Evolutionary conservation across 139 green algal genomes (phyloP), one percentile per base, ranked within the genome.

Genomic region (Chlorella vulgaris): DNA sequence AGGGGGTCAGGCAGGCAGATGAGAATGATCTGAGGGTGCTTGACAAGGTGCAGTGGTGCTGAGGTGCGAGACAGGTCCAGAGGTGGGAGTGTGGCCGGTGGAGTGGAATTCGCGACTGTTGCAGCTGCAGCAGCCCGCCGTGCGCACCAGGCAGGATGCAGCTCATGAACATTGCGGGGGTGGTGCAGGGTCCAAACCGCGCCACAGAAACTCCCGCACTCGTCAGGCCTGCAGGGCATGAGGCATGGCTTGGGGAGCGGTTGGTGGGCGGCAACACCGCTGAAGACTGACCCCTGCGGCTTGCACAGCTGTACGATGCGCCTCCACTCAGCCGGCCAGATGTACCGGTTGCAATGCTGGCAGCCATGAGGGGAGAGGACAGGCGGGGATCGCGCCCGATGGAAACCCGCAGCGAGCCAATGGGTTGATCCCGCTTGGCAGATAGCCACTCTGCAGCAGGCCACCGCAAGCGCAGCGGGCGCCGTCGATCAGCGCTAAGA

Each of bases 101-200:
- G 13, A 55, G 47, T 10, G 15, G 47, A 15, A 10, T 24, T 55
- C 47, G 47, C 13, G 61, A 31, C 38, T 7, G 39, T 8, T 2
- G 39, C 60, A 67, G 3, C 29, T 7, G 61, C 29, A 22, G 61
- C 2, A 67, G 60, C 60, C 4, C 2, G n/a, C 15, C 67, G 8
- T 29, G n/a, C 78, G 10, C 51, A 86, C 70, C 81, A n/a, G 60
- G 35, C 51, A 86, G 83, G 36, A 98, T 88, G 63, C 93, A 97
- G 83, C 86, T 91, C 86, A 97, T 97, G 89, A 98, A 99, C 93
- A 98, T 98, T 69, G 95, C 95, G 24, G 96, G 96, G 28, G 95
- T 99, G 68, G 96, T 98, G 51, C 94, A 90, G 21, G 97, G 85
- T 35, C 94, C 94, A 74, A 96, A 92, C 65, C 90, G 85, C 26